Conservation (phyloP, 257 asterid genomes). For the Plantago ovata region DNA sequence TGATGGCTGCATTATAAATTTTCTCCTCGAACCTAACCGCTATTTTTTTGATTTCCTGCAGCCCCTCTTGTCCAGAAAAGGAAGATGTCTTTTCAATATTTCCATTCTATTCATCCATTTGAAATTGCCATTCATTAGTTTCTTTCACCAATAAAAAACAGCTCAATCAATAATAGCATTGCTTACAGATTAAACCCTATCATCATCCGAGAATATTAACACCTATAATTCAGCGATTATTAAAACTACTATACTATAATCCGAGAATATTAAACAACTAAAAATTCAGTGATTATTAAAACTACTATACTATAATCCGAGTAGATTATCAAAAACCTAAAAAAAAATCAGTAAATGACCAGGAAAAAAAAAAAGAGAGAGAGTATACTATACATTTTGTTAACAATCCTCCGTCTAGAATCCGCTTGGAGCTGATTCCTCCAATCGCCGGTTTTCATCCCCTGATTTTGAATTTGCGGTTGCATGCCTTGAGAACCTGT, state of each 20-base stretch:
- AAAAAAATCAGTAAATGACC: not conserved
- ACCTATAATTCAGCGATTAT: not conserved
- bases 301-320: too few species aligned
- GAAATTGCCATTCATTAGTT: not conserved
- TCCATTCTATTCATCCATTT: slow-evolving; percentile 58
- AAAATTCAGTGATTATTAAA: not conserved
- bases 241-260: too few species aligned
- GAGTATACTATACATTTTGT: slow-evolving; percentile 15
- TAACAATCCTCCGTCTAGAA: slow-evolving; percentile 17
- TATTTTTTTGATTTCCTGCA: slow-evolving; percentile 76
- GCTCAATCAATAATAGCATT: too few species aligned
- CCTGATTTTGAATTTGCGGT: slow-evolving; percentile 64
- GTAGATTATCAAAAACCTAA: not conserved
- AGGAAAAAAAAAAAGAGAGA: too few species aligned
- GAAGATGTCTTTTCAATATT: slow-evolving; percentile 84
- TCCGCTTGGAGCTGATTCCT: slow-evolving; percentile 53
- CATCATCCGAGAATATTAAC: too few species aligned
- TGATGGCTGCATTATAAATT: slow-evolving; percentile 67
- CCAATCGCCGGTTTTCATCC: slow-evolving; percentile 71
- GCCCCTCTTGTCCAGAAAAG: slow-evolving; percentile 77
- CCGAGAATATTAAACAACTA: too few species aligned
- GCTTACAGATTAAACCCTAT: too few species aligned
- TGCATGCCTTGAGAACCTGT: slow-evolving; percentile 72
- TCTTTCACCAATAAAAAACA: not conserved
- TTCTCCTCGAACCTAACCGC: slow-evolving; percentile 88